Conservation (phyloP, 2,329 filamentous ascomycete species). For the Parastagonospora avenae region DNA sequence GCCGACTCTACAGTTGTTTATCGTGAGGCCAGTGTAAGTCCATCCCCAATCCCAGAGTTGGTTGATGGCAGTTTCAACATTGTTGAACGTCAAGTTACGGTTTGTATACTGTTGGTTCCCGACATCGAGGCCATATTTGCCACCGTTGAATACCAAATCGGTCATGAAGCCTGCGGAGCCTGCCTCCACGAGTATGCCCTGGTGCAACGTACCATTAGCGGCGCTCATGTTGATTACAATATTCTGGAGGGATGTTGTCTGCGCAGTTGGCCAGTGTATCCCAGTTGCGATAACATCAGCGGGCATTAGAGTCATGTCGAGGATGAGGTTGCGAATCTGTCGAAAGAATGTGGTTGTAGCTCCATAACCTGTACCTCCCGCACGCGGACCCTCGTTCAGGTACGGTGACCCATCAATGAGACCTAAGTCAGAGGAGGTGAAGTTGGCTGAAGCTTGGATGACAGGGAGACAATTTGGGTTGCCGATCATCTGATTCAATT, state of each 20-base stretch:
- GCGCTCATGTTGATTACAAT: conserved; percentile 52
- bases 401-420: conserved; percentile 65
- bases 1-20: conserved; percentile 60
- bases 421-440: conserved; percentile 54
- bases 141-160: conserved; percentile 53
- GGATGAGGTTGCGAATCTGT: conserved; percentile 67
- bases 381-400: conserved; percentile 31
- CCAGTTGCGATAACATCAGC: conserved; percentile 52
- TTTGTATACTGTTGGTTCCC: conserved; percentile 62
- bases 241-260: conserved; percentile 54
- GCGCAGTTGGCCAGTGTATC: conserved; percentile 54
- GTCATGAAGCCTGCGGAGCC: conserved; percentile 54
- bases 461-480: conserved; percentile 63
- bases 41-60: conserved; percentile 67
- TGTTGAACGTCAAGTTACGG: conserved; percentile 60
- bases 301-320: conserved; percentile 62
- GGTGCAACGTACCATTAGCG: conserved; percentile 52
- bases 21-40: conserved; percentile 57
- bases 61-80: conserved; percentile 59
- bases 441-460: conserved; percentile 59
- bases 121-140: conserved; percentile 47
- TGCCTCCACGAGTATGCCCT: conserved; percentile 52
- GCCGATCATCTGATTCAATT: conserved; percentile 54
- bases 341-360: conserved; percentile 68
- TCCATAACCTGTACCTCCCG: conserved; percentile 47